Evolutionary conservation across 2,329 filamentous ascomycete genomes (phyloP), one percentile per base, ranked within the genome.

Genomic region (Chaetothyriales sp.): DNA sequence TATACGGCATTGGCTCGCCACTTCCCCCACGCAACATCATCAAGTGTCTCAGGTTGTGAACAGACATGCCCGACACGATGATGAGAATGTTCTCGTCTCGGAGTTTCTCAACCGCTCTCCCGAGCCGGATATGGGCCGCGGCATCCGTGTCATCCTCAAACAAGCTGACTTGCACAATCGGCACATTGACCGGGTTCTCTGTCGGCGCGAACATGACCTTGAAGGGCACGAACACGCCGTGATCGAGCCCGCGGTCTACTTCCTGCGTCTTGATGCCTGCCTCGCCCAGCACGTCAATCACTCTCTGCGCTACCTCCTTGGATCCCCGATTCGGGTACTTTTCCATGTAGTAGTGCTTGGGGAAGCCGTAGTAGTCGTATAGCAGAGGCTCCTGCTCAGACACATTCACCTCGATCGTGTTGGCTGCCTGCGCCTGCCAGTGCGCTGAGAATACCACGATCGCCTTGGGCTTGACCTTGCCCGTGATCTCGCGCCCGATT

Each of bases 391-490:
- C 79, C n/a, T 72, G 67, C 51, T 78, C 78, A 2, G 76, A 79
- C 7, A 75, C 77, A 63, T 86, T 86, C 57, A 86, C 73, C 59
- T 81, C 70, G 54, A 86, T 75, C 2, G 68, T 71, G 58, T 74
- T 68, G 42, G 66, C 65, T 1, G 61, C 50, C 62, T 67, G 45
- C 5, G 74, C 79, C 66, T 85, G 80, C 84, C 84, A 88, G 65
- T 89, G 84, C 1, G 83, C 84, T 0, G 83, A 86, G 62, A 89
- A 82, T 22, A 87, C 80, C 1, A 88, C 78, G 15, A 88, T 74
- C 1, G 83, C 84, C 55, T 77, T 80, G 1, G 84, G 84, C 59
- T 80, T 81, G 44, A 86, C 77, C 54, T 78, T 76, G 25, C 75
- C 70, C 0, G 81, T 86, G 62, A 88, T 86, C 60, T 87, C 83